Percentiles rank a stretch among this genome's conserved stretches.
Conservation (phyloP, 2,329 filamentous ascomycete genomes). For the Colletotrichum echinochloae region DNA sequence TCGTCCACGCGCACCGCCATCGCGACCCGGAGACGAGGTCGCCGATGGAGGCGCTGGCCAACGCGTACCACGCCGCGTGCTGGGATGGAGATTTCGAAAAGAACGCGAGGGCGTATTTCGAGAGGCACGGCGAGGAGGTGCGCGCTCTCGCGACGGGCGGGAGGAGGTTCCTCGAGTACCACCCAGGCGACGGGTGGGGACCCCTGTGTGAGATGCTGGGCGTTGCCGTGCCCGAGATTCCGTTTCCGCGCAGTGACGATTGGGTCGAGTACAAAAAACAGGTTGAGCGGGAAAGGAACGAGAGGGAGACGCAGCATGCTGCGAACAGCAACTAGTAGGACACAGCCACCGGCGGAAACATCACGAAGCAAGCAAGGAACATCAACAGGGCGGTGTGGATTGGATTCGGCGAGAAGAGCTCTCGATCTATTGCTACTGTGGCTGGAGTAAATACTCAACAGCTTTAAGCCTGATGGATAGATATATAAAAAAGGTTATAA, state of each 20-base stretch:
- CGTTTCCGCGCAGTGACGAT: constrained; percentile 48
- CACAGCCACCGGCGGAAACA: no score
- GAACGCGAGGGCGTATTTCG: constrained; percentile 43
- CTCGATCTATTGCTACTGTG: constrained; percentile 14
- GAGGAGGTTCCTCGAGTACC: constrained; percentile 46
- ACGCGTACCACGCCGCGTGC: constrained; percentile 46
- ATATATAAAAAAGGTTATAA: neutral
- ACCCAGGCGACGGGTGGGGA: constrained; percentile 46
- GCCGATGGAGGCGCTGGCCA: constrained; percentile 44
- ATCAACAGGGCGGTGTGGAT: neutral
- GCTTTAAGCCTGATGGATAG: constrained; percentile 5
- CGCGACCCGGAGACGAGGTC: constrained; percentile 38
- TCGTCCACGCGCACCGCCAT: constrained; percentile 43
- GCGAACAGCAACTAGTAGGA: neutral
- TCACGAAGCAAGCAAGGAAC: neutral
- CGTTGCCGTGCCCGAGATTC: constrained; percentile 41
- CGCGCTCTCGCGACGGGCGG: constrained; percentile 35
- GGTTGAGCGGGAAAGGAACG: constrained; percentile 41
- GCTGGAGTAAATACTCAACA: constrained; percentile 29
- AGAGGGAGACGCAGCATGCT: neutral
- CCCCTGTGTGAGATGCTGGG: constrained; percentile 47
- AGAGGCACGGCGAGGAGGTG: constrained; percentile 45
- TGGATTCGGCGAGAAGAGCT: constrained; percentile 1
- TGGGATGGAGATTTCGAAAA: constrained; percentile 47
- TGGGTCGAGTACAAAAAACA: constrained; percentile 48